These are phyloP conservation scores for Populus alba DNA, from an alignment of 345 rosid genomes.

Conservation along the genomic window DNA sequence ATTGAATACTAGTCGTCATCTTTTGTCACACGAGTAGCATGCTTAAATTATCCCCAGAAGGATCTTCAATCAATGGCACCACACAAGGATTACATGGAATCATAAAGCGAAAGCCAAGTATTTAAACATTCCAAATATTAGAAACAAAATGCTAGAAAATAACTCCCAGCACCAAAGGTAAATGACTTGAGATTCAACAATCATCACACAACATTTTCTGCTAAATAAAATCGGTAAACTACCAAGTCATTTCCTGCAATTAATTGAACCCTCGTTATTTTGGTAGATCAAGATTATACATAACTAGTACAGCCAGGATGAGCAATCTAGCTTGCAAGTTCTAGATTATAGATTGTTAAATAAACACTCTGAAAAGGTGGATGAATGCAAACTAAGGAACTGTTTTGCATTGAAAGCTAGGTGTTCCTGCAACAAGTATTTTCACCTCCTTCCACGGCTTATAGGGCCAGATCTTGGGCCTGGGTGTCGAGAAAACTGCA, in stretches of 20 bases:
- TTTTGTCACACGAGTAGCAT: no score
- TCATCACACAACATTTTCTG: constrained; percentile 20
- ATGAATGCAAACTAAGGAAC: constrained; percentile 4
- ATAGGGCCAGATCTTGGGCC: constrained; percentile 62
- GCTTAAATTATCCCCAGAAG: no score
- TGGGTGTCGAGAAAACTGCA: constrained; percentile 69
- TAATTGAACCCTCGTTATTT: constrained; percentile 3
- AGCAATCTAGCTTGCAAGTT: constrained; percentile 16
- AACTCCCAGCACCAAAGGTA: not conserved
- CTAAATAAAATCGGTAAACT: constrained; percentile 6
- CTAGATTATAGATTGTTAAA: constrained; percentile 5
- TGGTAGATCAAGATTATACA: constrained; percentile 16
- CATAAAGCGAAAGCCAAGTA: not conserved
- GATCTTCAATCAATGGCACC: not conserved
- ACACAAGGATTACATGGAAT: not conserved
- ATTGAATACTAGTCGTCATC: no score
- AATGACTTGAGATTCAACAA: not conserved
- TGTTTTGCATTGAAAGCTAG: constrained; percentile 16
- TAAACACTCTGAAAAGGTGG: constrained; percentile 5
- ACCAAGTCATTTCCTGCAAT: not conserved
- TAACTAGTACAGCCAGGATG: constrained; percentile 2
- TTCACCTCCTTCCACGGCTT: constrained; percentile 66
- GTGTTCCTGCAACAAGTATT: not conserved
- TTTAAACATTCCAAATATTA: not conserved
- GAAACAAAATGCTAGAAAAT: not conserved